Evolutionary conservation across 1,284 basidiomycete species (phyloP).

Genomic region (Peniophora sp.): DNA sequence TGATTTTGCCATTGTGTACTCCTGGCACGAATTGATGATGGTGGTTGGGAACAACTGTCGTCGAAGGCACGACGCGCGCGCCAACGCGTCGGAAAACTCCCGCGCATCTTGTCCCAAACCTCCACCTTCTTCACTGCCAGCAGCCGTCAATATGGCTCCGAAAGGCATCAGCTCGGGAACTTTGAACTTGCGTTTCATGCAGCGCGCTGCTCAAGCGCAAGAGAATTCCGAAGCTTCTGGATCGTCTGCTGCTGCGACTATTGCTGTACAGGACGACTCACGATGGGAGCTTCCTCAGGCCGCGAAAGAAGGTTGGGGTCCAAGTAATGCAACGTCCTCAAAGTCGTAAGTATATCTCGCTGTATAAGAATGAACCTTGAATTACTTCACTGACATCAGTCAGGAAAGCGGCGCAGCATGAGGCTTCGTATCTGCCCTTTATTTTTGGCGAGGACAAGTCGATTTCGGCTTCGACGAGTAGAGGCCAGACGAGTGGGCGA

Average conservation of each 20-base stretch:
- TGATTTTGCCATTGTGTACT: no score
- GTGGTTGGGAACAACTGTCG: no score
- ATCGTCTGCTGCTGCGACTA: slow-evolving; percentile 26
- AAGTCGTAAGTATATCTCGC: slow-evolving; percentile 7
- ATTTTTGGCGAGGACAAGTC: slow-evolving; percentile 37
- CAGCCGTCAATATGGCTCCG: neutral
- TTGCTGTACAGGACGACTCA: slow-evolving; percentile 48
- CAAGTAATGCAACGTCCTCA: slow-evolving; percentile 15
- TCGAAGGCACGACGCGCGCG: no score
- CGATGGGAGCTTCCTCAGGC: slow-evolving; percentile 61
- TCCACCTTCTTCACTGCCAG: no score
- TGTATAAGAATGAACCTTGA: slow-evolving; percentile 10
- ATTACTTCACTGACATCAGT: no score
- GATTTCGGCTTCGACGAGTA: neutral
- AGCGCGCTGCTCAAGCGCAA: slow-evolving; percentile 57
- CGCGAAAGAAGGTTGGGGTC: slow-evolving; percentile 51
- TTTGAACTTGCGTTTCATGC: slow-evolving; percentile 68
- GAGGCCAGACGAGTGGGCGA: neutral
- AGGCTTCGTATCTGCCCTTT: slow-evolving; percentile 67
- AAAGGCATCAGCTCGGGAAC: slow-evolving; percentile 62
- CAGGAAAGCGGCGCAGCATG: no score
- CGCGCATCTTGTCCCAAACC: no score
- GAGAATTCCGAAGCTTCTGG: slow-evolving; percentile 41
- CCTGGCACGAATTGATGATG: no score
- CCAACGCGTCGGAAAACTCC: no score